Evolutionary conservation across 805 yeast species (phyloP).

Genomic region (Kockiozyma suomiensis): DNA sequence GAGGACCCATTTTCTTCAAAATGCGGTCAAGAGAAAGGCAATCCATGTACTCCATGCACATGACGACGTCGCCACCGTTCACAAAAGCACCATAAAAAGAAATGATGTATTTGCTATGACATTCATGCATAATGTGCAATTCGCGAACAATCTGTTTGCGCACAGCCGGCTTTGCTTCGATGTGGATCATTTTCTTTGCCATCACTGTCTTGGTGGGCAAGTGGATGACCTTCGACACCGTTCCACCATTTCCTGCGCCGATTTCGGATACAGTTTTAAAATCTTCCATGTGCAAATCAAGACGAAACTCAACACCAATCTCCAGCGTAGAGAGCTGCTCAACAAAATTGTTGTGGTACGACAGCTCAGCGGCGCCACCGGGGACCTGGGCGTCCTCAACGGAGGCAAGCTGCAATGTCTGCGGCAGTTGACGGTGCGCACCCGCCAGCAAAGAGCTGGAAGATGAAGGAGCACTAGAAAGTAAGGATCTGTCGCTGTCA

Average conservation of each 20-base stretch:
- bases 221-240: constrained; percentile 85
- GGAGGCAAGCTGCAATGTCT: constrained; percentile 20
- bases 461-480: background rate
- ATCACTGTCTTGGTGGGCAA: constrained; percentile 83
- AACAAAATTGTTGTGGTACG: constrained; percentile 44
- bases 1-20: constrained; percentile 59
- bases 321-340: constrained; percentile 52
- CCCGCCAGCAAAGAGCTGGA: constrained; percentile 24
- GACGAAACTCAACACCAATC: constrained; percentile 56
- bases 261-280: constrained; percentile 71
- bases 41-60: constrained; percentile 95
- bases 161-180: constrained; percentile 77
- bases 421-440: constrained; percentile 1
- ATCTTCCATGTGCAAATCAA: constrained; percentile 63
- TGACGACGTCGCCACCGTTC: constrained; percentile 72
- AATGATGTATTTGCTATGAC: constrained; percentile 76
- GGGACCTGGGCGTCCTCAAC: constrained; percentile 33
- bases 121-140: constrained; percentile 85
- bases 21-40: constrained; percentile 90
- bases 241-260: constrained; percentile 94
- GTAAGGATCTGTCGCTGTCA: background rate
- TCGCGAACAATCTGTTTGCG: constrained; percentile 87
- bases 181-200: constrained; percentile 87
- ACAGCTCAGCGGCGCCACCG: constrained; percentile 36
- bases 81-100: constrained; percentile 90